Base-by-base conservation (phyloP, 257 asterid genomes). In the Ehretia macrophylla region DNA sequence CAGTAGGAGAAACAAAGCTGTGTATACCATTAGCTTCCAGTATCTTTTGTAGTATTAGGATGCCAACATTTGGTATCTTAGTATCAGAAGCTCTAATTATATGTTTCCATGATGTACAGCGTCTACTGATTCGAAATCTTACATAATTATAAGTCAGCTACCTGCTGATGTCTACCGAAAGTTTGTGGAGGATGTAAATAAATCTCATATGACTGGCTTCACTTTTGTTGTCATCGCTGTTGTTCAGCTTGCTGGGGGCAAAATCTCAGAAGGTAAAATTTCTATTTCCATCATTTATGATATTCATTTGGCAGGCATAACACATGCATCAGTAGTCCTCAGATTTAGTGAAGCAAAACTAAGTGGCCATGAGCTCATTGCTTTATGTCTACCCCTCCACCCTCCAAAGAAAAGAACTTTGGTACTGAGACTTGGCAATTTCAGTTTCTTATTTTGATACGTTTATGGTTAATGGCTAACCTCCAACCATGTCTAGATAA, bases 191-290 rank as follows among this genome's bases (percentile, higher is more conserved):
- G 85, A 92, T 66, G 67, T 47, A 64, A 71, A 62, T 46, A 76
- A 70, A 17, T 67, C 76, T 13, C 96, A 83, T 63, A 32, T 81
- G 66, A 71, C 80, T n/a, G 96, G 94, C 32, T 83, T 92, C 55
- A 71, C 87, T 50, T 88, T 92, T 58, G 88, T 81, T 21, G 83
- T 86, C 20, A 51, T 85, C 40, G 81, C 91, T 63, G 80, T 92
- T 58, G 62, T 92, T 68, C 89, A 86, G 49, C 81, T 88, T 51
- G 81, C 81, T 13, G 97, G 95, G 62, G 99, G 95, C 72, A 83
- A 73, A 71, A 69, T 92, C 37, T 48, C 85, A 0, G 96, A 92
- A 85, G 99, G 98, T 92, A 73, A 32, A 55, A 12, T 67, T 60
- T 42, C 69, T 69, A 55, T 18, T 55, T 63, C 5, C 19, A 19